phyloP scores from a whole-genome alignment of 2,329 filamentous ascomycete species.

The Verticillium nonalfalfae region DNA sequence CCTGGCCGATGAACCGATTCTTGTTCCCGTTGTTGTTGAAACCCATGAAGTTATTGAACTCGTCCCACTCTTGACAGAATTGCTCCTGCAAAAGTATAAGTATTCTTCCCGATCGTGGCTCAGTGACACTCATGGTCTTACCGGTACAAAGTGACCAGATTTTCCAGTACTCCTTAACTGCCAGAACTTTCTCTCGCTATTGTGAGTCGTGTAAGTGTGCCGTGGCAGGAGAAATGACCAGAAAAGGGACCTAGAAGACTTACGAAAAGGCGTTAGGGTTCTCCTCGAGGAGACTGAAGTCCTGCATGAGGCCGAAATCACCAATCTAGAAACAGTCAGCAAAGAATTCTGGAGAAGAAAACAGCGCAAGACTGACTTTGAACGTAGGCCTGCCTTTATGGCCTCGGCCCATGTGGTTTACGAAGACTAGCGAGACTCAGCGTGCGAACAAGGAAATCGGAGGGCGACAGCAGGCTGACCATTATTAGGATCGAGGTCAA shows the following conservation, averaged over 20 bases:
- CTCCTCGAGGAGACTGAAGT: not conserved
- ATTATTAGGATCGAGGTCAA: not conserved
- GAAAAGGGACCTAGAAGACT: not conserved
- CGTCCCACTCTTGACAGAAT: conserved; percentile 10
- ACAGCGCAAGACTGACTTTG: not conserved
- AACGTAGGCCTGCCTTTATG: not conserved
- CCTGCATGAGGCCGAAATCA: not conserved
- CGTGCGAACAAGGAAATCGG: not conserved
- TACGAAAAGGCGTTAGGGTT: not conserved
- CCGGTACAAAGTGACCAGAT: conserved; percentile 2
- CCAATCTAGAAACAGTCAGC: not conserved
- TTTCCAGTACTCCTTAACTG: conserved; percentile 4
- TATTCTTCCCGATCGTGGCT: not conserved
- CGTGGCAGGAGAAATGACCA: not conserved
- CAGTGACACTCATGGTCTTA: not conserved
- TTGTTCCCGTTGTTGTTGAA: not conserved
- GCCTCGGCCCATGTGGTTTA: not conserved
- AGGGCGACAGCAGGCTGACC: not conserved
- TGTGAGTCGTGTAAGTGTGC: not conserved
- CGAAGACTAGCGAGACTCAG: not conserved
- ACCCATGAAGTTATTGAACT: not conserved
- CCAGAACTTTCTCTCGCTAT: conserved; percentile 7
- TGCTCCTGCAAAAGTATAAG: conserved; percentile 10
- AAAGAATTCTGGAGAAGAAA: not conserved
- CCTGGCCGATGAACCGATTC: not conserved